Evolutionary conservation across 768 basidiomycete genomes (phyloP).

Genomic region (Candolleomyces efflorescens): DNA sequence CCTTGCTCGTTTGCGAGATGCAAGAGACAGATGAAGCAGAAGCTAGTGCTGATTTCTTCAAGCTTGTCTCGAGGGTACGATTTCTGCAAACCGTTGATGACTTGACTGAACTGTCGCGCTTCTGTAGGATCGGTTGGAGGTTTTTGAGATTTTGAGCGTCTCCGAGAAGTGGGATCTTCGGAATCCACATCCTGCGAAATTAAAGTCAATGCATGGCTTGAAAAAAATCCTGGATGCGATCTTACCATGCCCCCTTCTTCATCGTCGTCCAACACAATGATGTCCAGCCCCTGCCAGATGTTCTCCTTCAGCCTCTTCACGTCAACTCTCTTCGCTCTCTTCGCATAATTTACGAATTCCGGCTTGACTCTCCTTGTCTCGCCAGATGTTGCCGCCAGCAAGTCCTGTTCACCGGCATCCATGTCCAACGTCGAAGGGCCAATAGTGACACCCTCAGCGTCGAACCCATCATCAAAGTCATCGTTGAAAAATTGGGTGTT

Average conservation of each 20-base stretch:
- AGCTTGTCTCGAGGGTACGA: slow-evolving; percentile 92
- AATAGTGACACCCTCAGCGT: slow-evolving; percentile 45
- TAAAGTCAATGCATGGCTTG: not conserved
- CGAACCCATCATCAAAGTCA: slow-evolving; percentile 76
- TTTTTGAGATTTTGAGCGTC: slow-evolving; percentile 12
- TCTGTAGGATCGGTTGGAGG: slow-evolving; percentile 59
- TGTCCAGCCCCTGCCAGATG: slow-evolving; percentile 92
- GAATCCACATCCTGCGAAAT: slow-evolving; percentile 50
- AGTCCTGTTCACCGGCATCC: slow-evolving; percentile 79
- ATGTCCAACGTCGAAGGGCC: slow-evolving; percentile 28
- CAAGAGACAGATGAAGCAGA: slow-evolving; percentile 97
- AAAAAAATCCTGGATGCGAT: not conserved
- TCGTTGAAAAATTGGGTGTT: slow-evolving; percentile 98
- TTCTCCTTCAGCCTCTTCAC: slow-evolving; percentile 96
- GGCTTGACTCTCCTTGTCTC: slow-evolving; percentile 78
- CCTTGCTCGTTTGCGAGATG: slow-evolving; percentile 98
- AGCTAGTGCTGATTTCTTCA: slow-evolving; percentile 97
- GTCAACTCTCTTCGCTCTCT: slow-evolving; percentile 94
- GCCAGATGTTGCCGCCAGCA: slow-evolving; percentile 76
- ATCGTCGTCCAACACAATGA: slow-evolving; percentile 49
- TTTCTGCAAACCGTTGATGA: slow-evolving; percentile 75
- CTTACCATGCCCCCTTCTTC: slow-evolving; percentile 53
- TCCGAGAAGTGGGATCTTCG: slow-evolving; percentile 15
- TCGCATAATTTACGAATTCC: slow-evolving; percentile 90
- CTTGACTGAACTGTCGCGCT: slow-evolving; percentile 67